Evolutionary conservation across 352 stramenopile genomes (phyloP), one percentile per base, ranked within the genome.

Genomic region (Globisporangium camurandrum): DNA sequence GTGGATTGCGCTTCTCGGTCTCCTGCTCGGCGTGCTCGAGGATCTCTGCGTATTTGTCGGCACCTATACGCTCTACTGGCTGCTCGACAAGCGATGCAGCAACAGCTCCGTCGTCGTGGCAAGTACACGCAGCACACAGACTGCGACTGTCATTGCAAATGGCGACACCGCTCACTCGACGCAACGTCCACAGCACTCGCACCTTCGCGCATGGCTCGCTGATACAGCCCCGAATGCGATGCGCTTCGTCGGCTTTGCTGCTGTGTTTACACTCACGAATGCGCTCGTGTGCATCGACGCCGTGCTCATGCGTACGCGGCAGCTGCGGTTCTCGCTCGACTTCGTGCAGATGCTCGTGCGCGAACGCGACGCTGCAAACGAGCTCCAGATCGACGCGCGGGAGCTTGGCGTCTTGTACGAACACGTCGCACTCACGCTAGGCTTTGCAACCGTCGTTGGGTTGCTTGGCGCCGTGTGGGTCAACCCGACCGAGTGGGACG

Each of bases 401-500:
- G 75, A 84, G 52, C 75, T 70, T 64, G 26, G 51, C 17, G 20
- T 84, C 9, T 44, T 74, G 12, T 59, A 57, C 33, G 63, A 68
- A 47, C 69, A 68, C 17, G 55, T 54, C 23, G 39, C 52, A 24
- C 51, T 63, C n/a, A 81, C 63, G 20, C 23, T 62, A 23, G 36
- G 59, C 6, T 48, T 73, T 17, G 45, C 71, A 3, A 2, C 76
- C 1, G n/a, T 73, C 52, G 60, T 86, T 4, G 66, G 59, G 17
- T 53, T 65, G 36, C 31, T 72, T 7, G 69, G 66, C 38, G 59
- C 66, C 8, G 64, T 57, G 23, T 86, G 74, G 74, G 57, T 75
- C 23, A 69, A 79, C 30, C 57, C 84, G 12, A 53, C 66, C 46
- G 74, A 86, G 30, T 86, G 71, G 74, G 65, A 86, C 31, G 43